A percentile compares a stretch with the other conserved stretches of the same genome.
phyloP scores from a whole-genome alignment of 129 eudicot genomes.

The Flaveria sonorensis region DNA sequence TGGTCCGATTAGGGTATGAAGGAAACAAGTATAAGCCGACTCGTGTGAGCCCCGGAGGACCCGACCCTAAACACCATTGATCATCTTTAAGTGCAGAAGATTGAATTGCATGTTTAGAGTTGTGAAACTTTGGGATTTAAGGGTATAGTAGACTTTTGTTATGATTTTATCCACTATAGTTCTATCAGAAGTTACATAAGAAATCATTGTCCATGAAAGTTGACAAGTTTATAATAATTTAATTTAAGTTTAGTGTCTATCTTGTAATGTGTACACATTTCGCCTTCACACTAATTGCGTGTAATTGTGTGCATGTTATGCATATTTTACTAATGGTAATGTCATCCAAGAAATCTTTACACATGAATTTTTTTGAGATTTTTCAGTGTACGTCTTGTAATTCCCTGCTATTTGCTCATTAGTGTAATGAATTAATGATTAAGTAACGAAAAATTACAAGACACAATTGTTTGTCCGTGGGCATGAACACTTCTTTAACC shows the following conservation, averaged over 20 bases:
- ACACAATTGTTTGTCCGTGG: too few species aligned
- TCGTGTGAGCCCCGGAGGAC: constrained; percentile 46
- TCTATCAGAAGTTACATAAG: neutral
- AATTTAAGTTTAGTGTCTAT: neutral
- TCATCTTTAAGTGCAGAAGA: neutral
- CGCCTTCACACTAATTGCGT: neutral
- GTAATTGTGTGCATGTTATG: neutral
- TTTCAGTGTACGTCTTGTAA: too few species aligned
- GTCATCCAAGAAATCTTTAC: too few species aligned
- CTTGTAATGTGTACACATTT: neutral
- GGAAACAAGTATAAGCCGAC: constrained; percentile 21
- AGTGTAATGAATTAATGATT: too few species aligned
- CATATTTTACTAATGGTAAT: neutral
- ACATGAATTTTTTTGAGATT: too few species aligned
- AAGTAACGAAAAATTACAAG: too few species aligned
- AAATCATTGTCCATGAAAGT: neutral
- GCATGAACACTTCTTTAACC: too few species aligned
- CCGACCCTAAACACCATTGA: constrained; percentile 44
- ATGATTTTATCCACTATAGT: neutral
- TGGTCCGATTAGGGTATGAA: constrained; percentile 10
- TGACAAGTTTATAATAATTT: neutral
- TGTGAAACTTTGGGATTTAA: neutral
- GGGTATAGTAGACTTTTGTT: neutral
- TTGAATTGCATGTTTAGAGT: neutral
- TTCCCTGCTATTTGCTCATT: too few species aligned